Percentiles rank a stretch among this genome's conserved stretches.
Conservation (phyloP, 768 basidiomycete genomes). For the Podaxis rugospora region DNA sequence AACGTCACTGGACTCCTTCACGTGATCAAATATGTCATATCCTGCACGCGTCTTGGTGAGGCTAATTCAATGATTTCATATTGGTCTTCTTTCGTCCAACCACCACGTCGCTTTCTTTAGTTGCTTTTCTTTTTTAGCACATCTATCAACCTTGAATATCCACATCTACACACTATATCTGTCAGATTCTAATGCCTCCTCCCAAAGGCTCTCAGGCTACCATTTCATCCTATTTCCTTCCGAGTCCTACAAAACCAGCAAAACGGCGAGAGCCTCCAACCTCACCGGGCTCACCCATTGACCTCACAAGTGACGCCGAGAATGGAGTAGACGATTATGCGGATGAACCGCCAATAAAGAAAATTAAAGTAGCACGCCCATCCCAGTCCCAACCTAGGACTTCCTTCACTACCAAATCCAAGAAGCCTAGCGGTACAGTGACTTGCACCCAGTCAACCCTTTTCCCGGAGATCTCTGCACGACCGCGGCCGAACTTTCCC, state of each 20-base stretch:
- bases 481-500: neutral
- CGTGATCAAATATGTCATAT: neutral
- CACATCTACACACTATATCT: neutral
- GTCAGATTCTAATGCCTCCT: slow-evolving; percentile 14
- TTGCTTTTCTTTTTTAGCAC: neutral
- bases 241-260: slow-evolving; percentile 17
- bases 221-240: slow-evolving; percentile 37
- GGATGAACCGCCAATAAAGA: slow-evolving; percentile 23
- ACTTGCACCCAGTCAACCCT: slow-evolving; percentile 2
- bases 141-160: neutral
- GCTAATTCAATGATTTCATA: neutral
- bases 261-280: slow-evolving; percentile 22
- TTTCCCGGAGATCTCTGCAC: neutral
- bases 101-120: neutral
- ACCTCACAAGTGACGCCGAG: slow-evolving; percentile 46
- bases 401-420: neutral
- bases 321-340: slow-evolving; percentile 18
- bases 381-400: slow-evolving; percentile 5
- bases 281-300: slow-evolving; percentile 38
- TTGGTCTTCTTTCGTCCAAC: neutral
- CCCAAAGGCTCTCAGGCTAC: slow-evolving; percentile 25
- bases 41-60: neutral
- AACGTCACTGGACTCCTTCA: neutral
- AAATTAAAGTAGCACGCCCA: slow-evolving; percentile 7
- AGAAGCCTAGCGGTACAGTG: neutral